These are phyloP conservation scores for Fusarium duplospermum DNA, from an alignment of 2,329 filamentous ascomycete genomes.

Conservation along the genomic window DNA sequence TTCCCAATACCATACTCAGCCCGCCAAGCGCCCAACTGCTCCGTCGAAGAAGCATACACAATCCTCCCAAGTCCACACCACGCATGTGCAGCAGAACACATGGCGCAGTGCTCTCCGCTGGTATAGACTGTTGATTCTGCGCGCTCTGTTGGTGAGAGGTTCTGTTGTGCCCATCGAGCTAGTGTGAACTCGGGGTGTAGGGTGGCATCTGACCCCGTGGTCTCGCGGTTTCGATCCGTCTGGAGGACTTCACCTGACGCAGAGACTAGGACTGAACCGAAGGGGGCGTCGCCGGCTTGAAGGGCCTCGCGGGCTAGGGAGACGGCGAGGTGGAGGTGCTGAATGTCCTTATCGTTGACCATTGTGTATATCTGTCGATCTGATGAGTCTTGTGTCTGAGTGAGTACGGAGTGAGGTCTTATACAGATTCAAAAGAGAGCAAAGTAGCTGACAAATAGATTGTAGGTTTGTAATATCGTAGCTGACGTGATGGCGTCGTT, in stretches of 20 bases:
- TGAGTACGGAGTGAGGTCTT: neutral
- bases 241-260: constrained; percentile 42
- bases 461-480: neutral
- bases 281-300: constrained; percentile 51
- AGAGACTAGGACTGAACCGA: constrained; percentile 52
- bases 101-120: constrained; percentile 53
- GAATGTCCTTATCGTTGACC: constrained; percentile 23
- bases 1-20: constrained; percentile 39
- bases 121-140: constrained; percentile 52
- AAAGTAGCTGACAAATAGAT: neutral
- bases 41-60: constrained; percentile 48
- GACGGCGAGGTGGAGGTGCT: constrained; percentile 37
- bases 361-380: neutral
- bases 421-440: neutral
- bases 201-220: constrained; percentile 46
- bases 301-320: constrained; percentile 52
- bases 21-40: constrained; percentile 46
- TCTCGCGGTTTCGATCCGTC: constrained; percentile 50
- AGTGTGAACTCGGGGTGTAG: constrained; percentile 52
- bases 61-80: constrained; percentile 51
- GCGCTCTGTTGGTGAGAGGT: constrained; percentile 52
- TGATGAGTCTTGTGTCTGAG: neutral
- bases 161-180: constrained; percentile 52
- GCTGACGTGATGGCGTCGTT: neutral
- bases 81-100: constrained; percentile 52